Percentiles rank a stretch among this genome's conserved stretches.
Conservation (phyloP, 1,139 yeast genomes). For the Diutina neorugosa region DNA sequence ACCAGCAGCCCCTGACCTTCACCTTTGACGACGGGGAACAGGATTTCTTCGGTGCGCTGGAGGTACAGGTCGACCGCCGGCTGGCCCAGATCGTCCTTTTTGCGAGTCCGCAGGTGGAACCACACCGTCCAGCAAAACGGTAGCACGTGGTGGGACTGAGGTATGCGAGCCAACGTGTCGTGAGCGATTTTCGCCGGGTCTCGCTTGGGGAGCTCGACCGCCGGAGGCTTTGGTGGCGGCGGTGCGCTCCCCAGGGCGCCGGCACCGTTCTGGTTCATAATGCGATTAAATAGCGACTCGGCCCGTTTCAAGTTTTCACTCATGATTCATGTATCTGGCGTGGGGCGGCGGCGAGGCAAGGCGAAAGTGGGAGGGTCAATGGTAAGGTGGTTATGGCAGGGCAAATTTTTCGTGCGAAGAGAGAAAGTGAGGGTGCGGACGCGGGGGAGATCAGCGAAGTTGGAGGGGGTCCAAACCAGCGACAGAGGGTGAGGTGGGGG, state of each 20-base stretch:
- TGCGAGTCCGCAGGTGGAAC: constrained; percentile 28
- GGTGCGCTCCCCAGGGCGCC: constrained; percentile 3
- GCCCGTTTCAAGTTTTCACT: constrained; percentile 39
- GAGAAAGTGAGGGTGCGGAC: not conserved
- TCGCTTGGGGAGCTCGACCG: constrained; percentile 17
- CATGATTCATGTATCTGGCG: constrained; percentile 13
- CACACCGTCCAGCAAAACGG: constrained; percentile 41
- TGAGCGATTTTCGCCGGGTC: constrained; percentile 23
- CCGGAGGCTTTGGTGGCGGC: constrained; percentile 9
- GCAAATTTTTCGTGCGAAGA: not conserved
- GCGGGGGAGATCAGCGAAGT: not conserved
- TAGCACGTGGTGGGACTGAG: constrained; percentile 25
- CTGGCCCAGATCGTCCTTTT: constrained; percentile 11
- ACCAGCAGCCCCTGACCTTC: constrained; percentile 13
- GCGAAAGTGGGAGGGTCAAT: not conserved
- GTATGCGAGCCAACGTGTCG: constrained; percentile 19
- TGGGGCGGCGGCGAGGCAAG: not conserved
- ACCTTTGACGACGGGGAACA: constrained; percentile 15
- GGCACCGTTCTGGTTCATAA: constrained; percentile 27
- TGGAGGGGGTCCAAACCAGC: not conserved
- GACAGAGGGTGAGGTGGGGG: not conserved
- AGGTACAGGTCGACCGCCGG: constrained; percentile 27
- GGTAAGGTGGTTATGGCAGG: not conserved
- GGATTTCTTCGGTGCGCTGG: constrained; percentile 29
- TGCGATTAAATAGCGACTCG: constrained; percentile 36